A percentile compares a stretch with the other conserved stretches of the same genome.
These are phyloP conservation scores for Sequoiadendron giganteum DNA, from an alignment of 75 land plant species.

Conservation along the genomic window DNA sequence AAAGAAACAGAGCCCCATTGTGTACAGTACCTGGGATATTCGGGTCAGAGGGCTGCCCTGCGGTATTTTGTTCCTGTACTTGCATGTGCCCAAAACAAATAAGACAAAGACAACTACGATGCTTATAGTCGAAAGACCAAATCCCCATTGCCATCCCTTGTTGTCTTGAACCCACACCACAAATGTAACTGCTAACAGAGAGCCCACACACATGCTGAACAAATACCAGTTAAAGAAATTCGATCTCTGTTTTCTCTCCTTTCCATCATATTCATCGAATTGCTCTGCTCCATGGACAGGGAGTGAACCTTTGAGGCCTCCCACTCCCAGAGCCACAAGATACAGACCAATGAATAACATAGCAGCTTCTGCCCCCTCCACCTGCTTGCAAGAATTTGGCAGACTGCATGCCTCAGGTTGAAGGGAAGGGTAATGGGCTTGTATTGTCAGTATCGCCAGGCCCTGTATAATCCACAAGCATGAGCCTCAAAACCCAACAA, in stretches of 20 bases:
- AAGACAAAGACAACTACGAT: constrained; percentile 9
- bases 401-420: constrained; percentile 48
- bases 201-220: constrained; percentile 21
- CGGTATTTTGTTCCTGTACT: constrained; percentile 65
- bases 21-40: constrained; percentile 52
- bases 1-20: not conserved
- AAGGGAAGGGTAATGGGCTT: constrained; percentile 58
- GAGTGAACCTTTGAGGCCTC: constrained; percentile 78
- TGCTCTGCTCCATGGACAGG: constrained; percentile 90
- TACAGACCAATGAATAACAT: constrained; percentile 60
- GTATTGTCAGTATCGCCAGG: constrained; percentile 64
- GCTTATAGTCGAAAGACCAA: constrained; percentile 20
- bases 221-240: constrained; percentile 45
- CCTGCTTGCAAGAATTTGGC: constrained; percentile 27
- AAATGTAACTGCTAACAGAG: constrained; percentile 37
- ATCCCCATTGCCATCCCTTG: constrained; percentile 37
- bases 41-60: constrained; percentile 82
- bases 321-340: constrained; percentile 76
- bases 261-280: constrained; percentile 52
- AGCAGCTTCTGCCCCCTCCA: constrained; percentile 31
- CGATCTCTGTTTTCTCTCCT: constrained; percentile 10
- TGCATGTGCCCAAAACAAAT: constrained; percentile 13
- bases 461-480: constrained; percentile 43
- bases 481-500: not conserved
- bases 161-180: constrained; percentile 44